Conservation (phyloP, 345 rosid genomes). For the Bretschneidera sinensis region DNA sequence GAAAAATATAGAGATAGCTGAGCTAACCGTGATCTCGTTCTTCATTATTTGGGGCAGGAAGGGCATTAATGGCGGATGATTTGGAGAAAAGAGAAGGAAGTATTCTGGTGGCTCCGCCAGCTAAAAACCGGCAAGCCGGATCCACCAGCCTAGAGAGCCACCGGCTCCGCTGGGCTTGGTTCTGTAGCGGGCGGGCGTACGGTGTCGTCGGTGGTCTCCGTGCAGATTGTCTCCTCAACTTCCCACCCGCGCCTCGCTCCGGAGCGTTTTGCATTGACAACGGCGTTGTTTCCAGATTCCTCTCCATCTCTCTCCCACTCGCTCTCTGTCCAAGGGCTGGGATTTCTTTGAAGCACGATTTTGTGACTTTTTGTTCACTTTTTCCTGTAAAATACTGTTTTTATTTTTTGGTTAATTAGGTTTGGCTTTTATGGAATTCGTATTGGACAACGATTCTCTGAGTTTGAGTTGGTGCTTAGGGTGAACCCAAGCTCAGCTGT, state of each 20-base stretch:
- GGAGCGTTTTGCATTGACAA: conserved; percentile 8
- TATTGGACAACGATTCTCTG: too few species aligned
- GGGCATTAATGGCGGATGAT: conserved; percentile 26
- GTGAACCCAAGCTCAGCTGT: too few species aligned
- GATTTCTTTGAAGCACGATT: too few species aligned
- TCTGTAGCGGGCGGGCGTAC: conserved; percentile 52
- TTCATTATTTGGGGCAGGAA: conserved; percentile 27
- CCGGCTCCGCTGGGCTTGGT: conserved; percentile 35
- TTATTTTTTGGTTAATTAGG: too few species aligned
- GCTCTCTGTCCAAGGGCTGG: conserved; percentile 3
- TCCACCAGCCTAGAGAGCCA: conserved; percentile 74
- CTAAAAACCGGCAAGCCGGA: conserved; percentile 70
- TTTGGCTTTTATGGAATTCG: too few species aligned
- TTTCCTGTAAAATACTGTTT: too few species aligned
- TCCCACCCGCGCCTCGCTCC: conserved; percentile 59
- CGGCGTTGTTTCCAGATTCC: conserved; percentile 31
- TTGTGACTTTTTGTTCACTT: too few species aligned
- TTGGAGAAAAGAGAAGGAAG: conserved; percentile 64
- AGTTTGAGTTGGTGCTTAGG: too few species aligned
- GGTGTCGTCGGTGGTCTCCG: conserved; percentile 47
- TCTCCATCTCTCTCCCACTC: conserved; percentile 23
- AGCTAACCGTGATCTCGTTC: conserved; percentile 38
- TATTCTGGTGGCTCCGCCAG: conserved; percentile 60
- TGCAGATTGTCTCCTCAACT: conserved; percentile 40
- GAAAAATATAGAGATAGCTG: not conserved